Conservation (phyloP, 176 grass and related monocot genomes). For the Carex cristatella region DNA sequence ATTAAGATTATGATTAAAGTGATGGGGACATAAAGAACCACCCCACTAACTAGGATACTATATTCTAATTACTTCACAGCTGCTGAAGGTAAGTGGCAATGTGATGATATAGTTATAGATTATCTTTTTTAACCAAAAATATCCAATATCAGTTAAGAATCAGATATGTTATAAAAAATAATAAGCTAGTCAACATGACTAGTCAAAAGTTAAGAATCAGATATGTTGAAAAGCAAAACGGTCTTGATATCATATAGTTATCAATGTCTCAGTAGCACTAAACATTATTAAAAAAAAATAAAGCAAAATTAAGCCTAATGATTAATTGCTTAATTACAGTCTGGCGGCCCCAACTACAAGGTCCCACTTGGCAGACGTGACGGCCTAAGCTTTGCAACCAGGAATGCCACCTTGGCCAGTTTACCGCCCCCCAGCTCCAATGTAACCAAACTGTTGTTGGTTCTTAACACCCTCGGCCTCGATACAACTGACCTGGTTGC, state of each 20-base stretch:
- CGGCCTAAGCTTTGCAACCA: background rate
- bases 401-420: rapidly evolving
- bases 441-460: background rate
- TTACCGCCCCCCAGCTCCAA: slow-evolving; percentile 30
- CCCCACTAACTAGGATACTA: background rate
- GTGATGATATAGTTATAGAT: background rate
- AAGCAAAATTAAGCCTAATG: background rate
- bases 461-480: slow-evolving; percentile 34
- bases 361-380: slow-evolving; percentile 51
- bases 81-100: background rate
- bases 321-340: slow-evolving; percentile 9
- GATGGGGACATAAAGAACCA: background rate
- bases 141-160: background rate
- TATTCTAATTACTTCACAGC: background rate
- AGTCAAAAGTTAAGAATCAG: background rate
- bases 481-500: slow-evolving; percentile 46
- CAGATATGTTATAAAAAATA: background rate
- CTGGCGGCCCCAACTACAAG: slow-evolving; percentile 42
- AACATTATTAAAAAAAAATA: background rate
- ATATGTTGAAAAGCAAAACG: background rate
- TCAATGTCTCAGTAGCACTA: background rate
- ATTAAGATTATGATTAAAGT: background rate
- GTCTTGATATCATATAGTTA: background rate
- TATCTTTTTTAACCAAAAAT: no score
- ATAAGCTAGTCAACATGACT: background rate